Evolutionary conservation across 208 protist species (phyloP), one percentile per base, ranked within the genome.

Genomic region (Lotmaria passim): DNA sequence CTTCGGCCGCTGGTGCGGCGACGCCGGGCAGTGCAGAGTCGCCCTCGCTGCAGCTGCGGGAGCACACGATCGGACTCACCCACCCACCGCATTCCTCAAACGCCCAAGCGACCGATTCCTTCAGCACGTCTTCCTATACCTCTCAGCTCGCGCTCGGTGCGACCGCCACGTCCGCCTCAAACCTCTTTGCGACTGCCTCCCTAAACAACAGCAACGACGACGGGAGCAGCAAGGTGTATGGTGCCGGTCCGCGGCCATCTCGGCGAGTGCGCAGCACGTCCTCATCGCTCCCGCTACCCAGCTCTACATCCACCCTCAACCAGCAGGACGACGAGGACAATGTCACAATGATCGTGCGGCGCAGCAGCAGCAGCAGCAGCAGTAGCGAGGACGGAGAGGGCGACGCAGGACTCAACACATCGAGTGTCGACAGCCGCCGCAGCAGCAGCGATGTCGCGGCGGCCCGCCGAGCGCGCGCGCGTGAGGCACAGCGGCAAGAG

Each of bases 301-400:
- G 43, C 59, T 64, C 59, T 6, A 43, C 21, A 12, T 64, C 44
- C 3, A 53, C 30, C 7, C 21, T 39, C 5, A 51, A 53, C 31
- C 59, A 53, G 17, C 57, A 62, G 12, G 59, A 64, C 28, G 59
- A 64, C 31, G 59, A 64, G 11, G 58, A 63, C 30, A 63, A 21
- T 14, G 59, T 53, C 4, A 53, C 59, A 10, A 64, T 53, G 59
- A 53, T 64, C 2, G 30, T 64, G 17, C 59, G 59, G 31, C 59
- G 44, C 31, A 64, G 59, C 59, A 64, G 44, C 59, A 64, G 39
- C 57, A 62, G 44, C 44, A 34, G 38, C 15, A 47, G 44, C 31
- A 30, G 38, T 19, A 26, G 11, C 6, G 55, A 33, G 17, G 55
- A 31, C 3, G 23, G 31, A 59, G 34, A 28, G 33, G 15, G 53